Conservation (phyloP, 352 stramenopile species). For the Phytophthora sp. region DNA sequence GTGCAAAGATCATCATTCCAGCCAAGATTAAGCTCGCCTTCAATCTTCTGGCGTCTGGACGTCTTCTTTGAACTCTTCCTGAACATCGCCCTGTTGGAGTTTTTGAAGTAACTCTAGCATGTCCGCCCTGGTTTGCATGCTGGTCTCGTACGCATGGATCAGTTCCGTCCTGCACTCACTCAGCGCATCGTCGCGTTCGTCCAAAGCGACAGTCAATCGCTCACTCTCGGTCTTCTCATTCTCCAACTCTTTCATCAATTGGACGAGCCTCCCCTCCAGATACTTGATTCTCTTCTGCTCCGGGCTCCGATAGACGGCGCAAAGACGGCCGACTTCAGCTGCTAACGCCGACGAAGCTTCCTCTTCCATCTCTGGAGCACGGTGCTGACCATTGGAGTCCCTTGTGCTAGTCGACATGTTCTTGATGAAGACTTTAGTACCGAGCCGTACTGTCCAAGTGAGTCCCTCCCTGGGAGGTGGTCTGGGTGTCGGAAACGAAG, state of each 20-base stretch:
- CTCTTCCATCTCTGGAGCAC: background rate
- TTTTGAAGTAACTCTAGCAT: constrained; percentile 16
- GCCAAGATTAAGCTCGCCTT: background rate
- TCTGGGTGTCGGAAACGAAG: too few species aligned
- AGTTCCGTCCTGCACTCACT: constrained; percentile 12
- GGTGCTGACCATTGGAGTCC: background rate
- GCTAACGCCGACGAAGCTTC: background rate
- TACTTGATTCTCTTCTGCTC: constrained; percentile 13
- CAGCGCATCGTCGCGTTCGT: constrained; percentile 6
- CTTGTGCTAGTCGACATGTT: background rate
- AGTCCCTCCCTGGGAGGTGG: too few species aligned
- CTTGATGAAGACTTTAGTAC: too few species aligned
- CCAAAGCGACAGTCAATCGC: constrained; percentile 2
- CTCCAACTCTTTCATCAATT: constrained; percentile 9
- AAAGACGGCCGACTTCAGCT: background rate
- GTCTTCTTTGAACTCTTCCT: background rate
- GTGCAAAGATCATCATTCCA: background rate
- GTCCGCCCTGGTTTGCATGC: constrained; percentile 19
- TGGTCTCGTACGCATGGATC: constrained; percentile 12
- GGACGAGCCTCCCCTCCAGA: constrained; percentile 10
- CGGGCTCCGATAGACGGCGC: background rate
- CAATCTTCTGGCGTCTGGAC: background rate
- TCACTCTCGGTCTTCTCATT: constrained; percentile 8
- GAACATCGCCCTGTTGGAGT: background rate
- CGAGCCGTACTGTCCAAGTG: too few species aligned